Evolutionary conservation across 164 flowering plant genomes (phyloP).

Genomic region (Brasenia schreberi): DNA sequence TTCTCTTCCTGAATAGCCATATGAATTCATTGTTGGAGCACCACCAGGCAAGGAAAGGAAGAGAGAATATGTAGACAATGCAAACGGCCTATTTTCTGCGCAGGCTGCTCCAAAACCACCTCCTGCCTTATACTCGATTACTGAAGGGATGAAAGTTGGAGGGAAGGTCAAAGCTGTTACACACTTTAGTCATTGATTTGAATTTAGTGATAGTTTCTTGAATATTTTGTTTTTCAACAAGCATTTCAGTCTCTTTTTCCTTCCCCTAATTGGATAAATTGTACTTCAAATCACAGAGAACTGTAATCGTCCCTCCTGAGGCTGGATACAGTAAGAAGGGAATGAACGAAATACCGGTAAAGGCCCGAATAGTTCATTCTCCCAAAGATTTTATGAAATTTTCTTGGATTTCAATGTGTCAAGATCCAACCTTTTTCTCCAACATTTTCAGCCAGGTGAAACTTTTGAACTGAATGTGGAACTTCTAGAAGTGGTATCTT

Average conservation of each 20-base stretch:
- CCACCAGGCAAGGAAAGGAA: conserved; percentile 86
- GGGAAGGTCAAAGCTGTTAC: conserved; percentile 44
- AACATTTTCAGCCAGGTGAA: conserved; percentile 71
- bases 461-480: conserved; percentile 80
- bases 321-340: conserved; percentile 84
- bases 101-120: conserved; percentile 98
- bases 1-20: conserved; percentile 41
- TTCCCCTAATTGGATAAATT: background rate
- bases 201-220: no score
- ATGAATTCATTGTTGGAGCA: conserved; percentile 81
- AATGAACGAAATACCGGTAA: conserved; percentile 92
- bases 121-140: conserved; percentile 60
- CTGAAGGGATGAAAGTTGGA: conserved; percentile 92
- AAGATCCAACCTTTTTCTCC: background rate
- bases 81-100: conserved; percentile 92
- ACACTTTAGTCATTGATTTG: no score
- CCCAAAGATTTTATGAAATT: background rate
- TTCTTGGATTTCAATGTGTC: background rate
- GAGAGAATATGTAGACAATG: conserved; percentile 78
- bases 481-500: conserved; percentile 53
- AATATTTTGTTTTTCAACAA: background rate
- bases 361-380: background rate
- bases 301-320: conserved; percentile 86
- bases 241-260: background rate
- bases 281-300: conserved; percentile 41